Conservation (phyloP, 2,329 filamentous ascomycete species). For the Aureobasidium melanogenum region DNA sequence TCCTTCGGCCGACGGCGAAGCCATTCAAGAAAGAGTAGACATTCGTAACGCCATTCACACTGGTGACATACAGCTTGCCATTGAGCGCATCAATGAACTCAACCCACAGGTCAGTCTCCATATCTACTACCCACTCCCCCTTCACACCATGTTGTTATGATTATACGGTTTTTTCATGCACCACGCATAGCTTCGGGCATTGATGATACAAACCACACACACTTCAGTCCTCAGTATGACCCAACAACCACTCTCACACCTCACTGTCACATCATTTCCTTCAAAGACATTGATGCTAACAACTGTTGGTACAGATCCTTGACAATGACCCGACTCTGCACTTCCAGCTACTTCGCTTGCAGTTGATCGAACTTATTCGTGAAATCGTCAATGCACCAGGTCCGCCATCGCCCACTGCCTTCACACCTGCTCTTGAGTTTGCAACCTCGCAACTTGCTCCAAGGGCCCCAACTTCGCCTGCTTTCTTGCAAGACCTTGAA, state of each 20-base stretch:
- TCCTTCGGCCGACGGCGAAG: conserved; percentile 57
- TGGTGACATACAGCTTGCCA: conserved; percentile 77
- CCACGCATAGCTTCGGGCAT: conserved; percentile 89
- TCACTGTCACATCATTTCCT: neutral
- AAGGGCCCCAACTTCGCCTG: conserved; percentile 68
- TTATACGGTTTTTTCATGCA: conserved; percentile 98
- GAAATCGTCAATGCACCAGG: conserved; percentile 39
- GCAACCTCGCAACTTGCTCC: conserved; percentile 81
- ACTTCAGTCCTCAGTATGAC: conserved; percentile 87
- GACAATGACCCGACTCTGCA: conserved; percentile 76
- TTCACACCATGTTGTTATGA: conserved; percentile 56
- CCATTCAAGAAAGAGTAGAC: conserved; percentile 68
- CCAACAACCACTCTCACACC: conserved; percentile 24
- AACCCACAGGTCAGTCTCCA: conserved; percentile 70
- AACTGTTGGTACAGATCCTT: conserved; percentile 56
- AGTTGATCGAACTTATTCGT: conserved; percentile 89
- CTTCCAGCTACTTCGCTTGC: conserved; percentile 80
- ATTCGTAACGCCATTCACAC: conserved; percentile 79
- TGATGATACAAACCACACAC: conserved; percentile 79
- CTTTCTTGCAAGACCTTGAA: conserved; percentile 81
- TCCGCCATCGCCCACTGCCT: conserved; percentile 54
- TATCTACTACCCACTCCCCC: conserved; percentile 12
- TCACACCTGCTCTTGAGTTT: conserved; percentile 73
- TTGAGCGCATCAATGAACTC: conserved; percentile 78
- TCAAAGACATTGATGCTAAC: conserved; percentile 11